phyloP scores from a whole-genome alignment of 805 yeast genomes.

The Teunomyces atbi region DNA sequence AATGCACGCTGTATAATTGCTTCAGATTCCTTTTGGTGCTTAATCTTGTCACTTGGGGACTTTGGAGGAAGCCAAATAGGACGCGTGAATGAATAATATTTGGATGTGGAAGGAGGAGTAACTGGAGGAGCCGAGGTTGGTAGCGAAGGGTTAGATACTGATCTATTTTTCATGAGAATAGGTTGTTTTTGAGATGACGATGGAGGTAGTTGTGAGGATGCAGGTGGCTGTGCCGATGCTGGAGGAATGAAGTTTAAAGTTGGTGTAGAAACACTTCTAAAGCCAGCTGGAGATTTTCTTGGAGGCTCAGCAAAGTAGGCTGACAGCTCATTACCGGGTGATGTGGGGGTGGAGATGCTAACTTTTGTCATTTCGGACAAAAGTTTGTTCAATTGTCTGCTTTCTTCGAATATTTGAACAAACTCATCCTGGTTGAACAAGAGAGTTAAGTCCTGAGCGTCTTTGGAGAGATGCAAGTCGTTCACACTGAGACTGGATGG shows the following conservation, averaged over 20 bases:
- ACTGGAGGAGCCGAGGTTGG: neutral
- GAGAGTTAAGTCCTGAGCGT: conserved; percentile 32
- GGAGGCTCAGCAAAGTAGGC: conserved; percentile 1
- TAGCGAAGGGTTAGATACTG: conserved; percentile 7
- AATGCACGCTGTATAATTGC: conserved; percentile 42
- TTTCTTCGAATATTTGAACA: conserved; percentile 23
- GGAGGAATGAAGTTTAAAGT: neutral
- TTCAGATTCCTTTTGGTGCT: conserved; percentile 56
- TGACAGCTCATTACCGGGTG: neutral
- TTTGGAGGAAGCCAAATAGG: conserved; percentile 71
- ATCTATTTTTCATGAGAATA: conserved; percentile 1
- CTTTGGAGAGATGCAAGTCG: conserved; percentile 24
- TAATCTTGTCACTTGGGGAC: conserved; percentile 46
- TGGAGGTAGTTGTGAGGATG: neutral
- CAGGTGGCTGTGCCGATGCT: neutral
- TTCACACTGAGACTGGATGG: conserved; percentile 9
- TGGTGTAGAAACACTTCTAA: conserved; percentile 6
- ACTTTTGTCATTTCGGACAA: conserved; percentile 18
- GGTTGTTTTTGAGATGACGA: neutral
- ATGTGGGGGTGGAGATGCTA: conserved; percentile 7
- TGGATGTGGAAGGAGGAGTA: conserved; percentile 1
- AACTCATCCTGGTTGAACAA: conserved; percentile 26
- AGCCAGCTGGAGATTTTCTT: conserved; percentile 1
- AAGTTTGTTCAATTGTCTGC: conserved; percentile 19
- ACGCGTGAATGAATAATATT: conserved; percentile 48